These are phyloP conservation scores for Exophiala phaeomuriformis DNA, from an alignment of 2,329 filamentous ascomycete genomes.

Conservation along the genomic window DNA sequence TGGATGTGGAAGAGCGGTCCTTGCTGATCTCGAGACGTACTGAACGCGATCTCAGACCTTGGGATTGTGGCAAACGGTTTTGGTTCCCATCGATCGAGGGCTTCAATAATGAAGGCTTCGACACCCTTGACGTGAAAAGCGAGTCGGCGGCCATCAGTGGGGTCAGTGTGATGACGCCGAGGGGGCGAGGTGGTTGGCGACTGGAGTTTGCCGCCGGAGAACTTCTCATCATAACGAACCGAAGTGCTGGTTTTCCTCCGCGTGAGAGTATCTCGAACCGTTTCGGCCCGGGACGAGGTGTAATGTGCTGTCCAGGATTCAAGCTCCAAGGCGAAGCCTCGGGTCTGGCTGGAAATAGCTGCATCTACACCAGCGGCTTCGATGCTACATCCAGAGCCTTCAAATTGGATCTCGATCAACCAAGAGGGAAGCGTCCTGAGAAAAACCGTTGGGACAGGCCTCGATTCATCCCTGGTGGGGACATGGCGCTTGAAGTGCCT, in stretches of 20 bases:
- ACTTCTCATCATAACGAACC: constrained; percentile 61
- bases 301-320: constrained; percentile 88
- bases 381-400: constrained; percentile 80
- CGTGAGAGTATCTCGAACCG: constrained; percentile 46
- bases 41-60: constrained; percentile 77
- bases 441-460: constrained; percentile 47
- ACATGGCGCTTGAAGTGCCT: constrained; percentile 68
- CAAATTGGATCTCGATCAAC: constrained; percentile 75
- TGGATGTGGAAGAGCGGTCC: constrained; percentile 84
- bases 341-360: constrained; percentile 70
- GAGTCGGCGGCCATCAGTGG: constrained; percentile 67
- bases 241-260: constrained; percentile 68
- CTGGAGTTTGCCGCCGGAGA: constrained; percentile 46
- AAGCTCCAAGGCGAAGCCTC: constrained; percentile 77
- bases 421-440: constrained; percentile 73
- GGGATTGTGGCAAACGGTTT: constrained; percentile 84
- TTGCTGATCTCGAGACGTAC: constrained; percentile 75
- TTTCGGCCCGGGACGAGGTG: constrained; percentile 67
- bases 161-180: constrained; percentile 39
- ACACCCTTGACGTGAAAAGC: constrained; percentile 74
- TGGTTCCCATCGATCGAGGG: constrained; percentile 70
- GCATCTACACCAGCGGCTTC: constrained; percentile 85
- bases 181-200: constrained; percentile 44
- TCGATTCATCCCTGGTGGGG: constrained; percentile 44
- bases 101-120: constrained; percentile 86